These are phyloP conservation scores for Juglanconis oblonga DNA, from an alignment of 2,329 filamentous ascomycete species.

Conservation along the genomic window DNA sequence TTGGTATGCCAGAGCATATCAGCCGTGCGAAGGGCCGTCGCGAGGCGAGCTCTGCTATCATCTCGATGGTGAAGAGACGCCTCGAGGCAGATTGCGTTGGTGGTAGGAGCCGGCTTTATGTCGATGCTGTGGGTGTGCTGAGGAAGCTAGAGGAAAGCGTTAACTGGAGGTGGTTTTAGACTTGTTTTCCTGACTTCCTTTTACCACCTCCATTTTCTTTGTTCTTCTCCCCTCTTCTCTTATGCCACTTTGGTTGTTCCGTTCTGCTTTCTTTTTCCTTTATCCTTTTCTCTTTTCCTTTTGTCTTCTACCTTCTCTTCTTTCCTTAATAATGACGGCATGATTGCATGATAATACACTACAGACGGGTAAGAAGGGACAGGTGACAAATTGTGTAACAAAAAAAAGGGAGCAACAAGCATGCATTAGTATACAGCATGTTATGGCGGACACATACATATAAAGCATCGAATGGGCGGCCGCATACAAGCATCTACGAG, in stretches of 20 bases:
- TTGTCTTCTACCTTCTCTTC: background rate
- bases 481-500: background rate
- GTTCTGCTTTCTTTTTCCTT: background rate
- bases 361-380: background rate
- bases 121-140: conserved; percentile 52
- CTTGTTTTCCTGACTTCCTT: background rate
- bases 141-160: conserved; percentile 46
- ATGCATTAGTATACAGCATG: background rate
- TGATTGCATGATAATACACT: background rate
- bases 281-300: background rate
- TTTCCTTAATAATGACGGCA: background rate
- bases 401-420: background rate
- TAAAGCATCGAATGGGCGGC: background rate
- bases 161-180: conserved; percentile 40
- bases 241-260: background rate
- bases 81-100: conserved; percentile 50
- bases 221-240: background rate
- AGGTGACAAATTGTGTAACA: too few species aligned
- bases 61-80: conserved; percentile 45
- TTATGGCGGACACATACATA: background rate
- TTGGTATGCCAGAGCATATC: conserved; percentile 36
- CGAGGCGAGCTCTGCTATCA: conserved; percentile 40
- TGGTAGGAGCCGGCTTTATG: conserved; percentile 45
- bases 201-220: background rate
- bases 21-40: conserved; percentile 35